A percentile compares a stretch with the other conserved stretches of the same genome.
phyloP scores from a whole-genome alignment of 83 land plant species.

The Thuja plicata region DNA sequence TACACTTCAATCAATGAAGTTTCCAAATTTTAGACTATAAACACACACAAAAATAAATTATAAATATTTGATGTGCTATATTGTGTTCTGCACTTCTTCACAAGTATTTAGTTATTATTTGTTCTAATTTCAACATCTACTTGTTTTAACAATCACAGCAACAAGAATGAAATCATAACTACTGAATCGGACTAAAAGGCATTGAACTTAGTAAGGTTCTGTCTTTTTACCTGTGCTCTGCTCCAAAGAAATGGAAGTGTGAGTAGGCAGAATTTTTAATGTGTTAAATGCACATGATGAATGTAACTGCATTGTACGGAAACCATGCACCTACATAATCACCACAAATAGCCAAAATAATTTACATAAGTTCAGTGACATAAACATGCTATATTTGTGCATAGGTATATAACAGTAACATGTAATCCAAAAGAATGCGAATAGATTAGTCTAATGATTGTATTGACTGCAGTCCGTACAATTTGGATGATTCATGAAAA shows the following conservation, averaged over 20 bases:
- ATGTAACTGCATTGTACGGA: not conserved
- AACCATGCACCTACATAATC: not conserved
- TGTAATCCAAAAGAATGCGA: not conserved
- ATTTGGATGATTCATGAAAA: not conserved
- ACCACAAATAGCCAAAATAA: not conserved
- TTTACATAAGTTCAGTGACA: not conserved
- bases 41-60: not conserved
- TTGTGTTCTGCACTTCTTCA: not conserved
- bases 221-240: constrained; percentile 5
- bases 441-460: not conserved
- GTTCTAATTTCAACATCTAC: not conserved
- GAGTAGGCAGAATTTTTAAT: not conserved
- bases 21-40: not conserved
- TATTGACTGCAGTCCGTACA: not conserved
- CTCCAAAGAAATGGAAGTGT: not conserved
- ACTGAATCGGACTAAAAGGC: not conserved
- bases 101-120: not conserved
- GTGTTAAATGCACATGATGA: not conserved
- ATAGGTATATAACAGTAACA: not conserved
- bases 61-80: not conserved
- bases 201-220: not conserved
- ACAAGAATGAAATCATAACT: not conserved
- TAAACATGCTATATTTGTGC: not conserved
- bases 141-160: not conserved
- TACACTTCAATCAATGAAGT: not conserved